phyloP scores from a whole-genome alignment of 1,139 yeast species.

The Saccharomyces hybrid region DNA sequence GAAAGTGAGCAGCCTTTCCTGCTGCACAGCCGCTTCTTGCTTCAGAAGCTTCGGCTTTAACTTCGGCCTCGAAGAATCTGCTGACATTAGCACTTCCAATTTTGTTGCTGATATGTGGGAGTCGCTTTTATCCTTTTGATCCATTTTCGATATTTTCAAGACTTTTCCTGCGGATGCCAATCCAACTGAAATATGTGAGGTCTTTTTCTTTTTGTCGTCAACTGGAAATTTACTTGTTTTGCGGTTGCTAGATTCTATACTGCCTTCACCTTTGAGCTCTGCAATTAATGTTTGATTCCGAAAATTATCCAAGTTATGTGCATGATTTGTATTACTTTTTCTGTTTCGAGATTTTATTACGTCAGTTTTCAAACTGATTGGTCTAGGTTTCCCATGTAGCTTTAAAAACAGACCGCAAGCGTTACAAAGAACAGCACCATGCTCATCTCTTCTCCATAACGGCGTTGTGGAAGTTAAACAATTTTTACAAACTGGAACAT shows the following conservation, averaged over 20 bases:
- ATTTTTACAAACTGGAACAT: conserved; percentile 67
- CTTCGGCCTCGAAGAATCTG: conserved; percentile 7
- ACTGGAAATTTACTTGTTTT: not conserved
- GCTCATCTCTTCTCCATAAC: conserved; percentile 88
- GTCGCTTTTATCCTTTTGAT: conserved; percentile 1
- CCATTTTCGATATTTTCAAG: not conserved
- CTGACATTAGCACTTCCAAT: conserved; percentile 4
- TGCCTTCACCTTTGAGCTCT: not conserved
- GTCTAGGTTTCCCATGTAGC: conserved; percentile 87
- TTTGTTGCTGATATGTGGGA: not conserved
- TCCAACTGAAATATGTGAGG: not conserved
- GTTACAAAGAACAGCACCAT: conserved; percentile 87
- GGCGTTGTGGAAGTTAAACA: conserved; percentile 92
- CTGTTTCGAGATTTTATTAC: conserved; percentile 86
- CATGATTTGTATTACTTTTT: conserved; percentile 24
- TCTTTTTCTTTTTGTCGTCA: not conserved
- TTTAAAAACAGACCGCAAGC: conserved; percentile 91
- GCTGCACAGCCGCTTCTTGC: not conserved
- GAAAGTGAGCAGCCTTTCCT: not conserved
- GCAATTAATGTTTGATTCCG: conserved; percentile 1
- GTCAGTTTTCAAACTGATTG: conserved; percentile 83
- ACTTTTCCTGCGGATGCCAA: not conserved
- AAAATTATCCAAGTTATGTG: not conserved
- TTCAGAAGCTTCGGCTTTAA: conserved; percentile 5
- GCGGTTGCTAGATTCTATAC: not conserved